Evolutionary conservation across 2,329 filamentous ascomycete genomes (phyloP), one percentile per base, ranked within the genome.

Genomic region (Tolypocladium nubicola): DNA sequence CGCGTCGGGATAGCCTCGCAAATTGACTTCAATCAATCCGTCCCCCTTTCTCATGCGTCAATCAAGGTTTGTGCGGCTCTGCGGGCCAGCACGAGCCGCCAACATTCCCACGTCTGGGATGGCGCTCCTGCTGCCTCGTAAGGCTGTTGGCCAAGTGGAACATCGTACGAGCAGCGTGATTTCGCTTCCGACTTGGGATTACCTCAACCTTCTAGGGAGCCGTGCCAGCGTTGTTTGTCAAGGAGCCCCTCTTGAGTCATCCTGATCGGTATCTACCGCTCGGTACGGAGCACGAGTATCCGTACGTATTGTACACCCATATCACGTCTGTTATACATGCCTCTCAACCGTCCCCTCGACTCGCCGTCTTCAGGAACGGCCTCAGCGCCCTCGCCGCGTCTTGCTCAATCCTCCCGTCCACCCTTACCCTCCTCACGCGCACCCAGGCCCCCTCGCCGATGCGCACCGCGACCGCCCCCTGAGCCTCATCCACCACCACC

Each of bases 361-460:
- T 14, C 13, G 38, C 30, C 52, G 38, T 35, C 30, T 43, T 23
- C 8, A 59, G 4, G 39, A 64, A 66, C 3, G 56, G 55, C 57
- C 56, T 64, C 19, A 72, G 53, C 10, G 60, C 67, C 45, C 52
- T 38, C 3, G 60, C 62, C 2, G 70, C 69, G 50, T 59, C 57
- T 53, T 65, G 63, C 47, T 67, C 65, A 1, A 56, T 57, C 53
- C 65, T 70, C 3, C 71, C 71, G 47, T 72, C 71, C 33, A 72
- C 67, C 55, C 70, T 72, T 4, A 70, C 63, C 38, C 58, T 65
- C 41, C 49, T 61, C 6, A 74, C 64, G n/a, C 61, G 62, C 1
- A 74, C 54, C 58, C 66, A 60, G 2, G 45, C 60, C 2, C 61
- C 62, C 2, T 60, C 57, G 1, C 35, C 54, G 39, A 66, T 55